A percentile compares a stretch with the other conserved stretches of the same genome.
phyloP scores from a whole-genome alignment of 495 filamentous ascomycete genomes.

The Penicillium roqueforti region DNA sequence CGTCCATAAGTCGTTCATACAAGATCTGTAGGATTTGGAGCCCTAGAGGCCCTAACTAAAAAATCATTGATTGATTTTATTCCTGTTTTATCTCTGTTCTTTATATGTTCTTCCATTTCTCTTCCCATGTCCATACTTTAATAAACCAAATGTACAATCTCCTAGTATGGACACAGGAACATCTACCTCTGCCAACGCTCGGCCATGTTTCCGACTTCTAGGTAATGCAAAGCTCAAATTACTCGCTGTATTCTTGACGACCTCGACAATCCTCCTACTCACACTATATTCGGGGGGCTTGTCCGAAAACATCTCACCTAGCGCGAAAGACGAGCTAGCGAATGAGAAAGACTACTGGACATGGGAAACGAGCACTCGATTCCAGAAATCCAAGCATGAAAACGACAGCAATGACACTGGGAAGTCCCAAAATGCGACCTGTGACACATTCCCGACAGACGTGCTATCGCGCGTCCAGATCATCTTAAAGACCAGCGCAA shows the following conservation, averaged over 20 bases:
- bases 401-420: background rate
- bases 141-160: background rate
- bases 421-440: background rate
- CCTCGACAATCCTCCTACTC: conserved; percentile 8
- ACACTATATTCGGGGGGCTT: conserved; percentile 3
- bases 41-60: background rate
- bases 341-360: conserved; percentile 11
- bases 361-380: conserved; percentile 14
- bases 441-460: conserved; percentile 33
- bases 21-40: background rate
- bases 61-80: background rate
- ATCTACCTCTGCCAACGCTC: background rate
- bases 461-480: conserved; percentile 34
- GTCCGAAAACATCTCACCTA: background rate
- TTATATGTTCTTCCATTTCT: background rate
- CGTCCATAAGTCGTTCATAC: background rate
- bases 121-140: background rate
- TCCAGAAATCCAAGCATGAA: background rate
- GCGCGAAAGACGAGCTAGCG: background rate
- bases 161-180: background rate
- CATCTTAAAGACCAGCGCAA: conserved; percentile 36
- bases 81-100: background rate
- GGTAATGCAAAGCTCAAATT: conserved; percentile 9
- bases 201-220: background rate
- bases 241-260: background rate